These are phyloP conservation scores for Pythium volutum DNA, from an alignment of 352 stramenopile genomes.

Conservation along the genomic window DNA sequence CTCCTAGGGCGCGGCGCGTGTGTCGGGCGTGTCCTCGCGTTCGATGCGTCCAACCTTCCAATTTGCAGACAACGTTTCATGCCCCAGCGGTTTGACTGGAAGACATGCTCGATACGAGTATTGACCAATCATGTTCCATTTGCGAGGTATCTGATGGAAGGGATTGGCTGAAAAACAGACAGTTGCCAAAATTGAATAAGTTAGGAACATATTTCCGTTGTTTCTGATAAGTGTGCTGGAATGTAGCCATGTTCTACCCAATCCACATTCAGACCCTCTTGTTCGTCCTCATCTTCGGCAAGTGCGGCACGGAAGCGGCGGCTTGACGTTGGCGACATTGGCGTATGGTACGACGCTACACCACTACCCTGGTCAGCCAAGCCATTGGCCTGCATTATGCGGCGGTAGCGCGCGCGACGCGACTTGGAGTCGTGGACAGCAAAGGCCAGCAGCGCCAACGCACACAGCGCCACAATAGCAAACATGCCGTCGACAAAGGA, in stretches of 20 bases:
- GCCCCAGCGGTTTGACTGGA: slow-evolving; percentile 30
- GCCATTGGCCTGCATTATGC: slow-evolving; percentile 6
- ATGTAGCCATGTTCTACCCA: slow-evolving; percentile 18
- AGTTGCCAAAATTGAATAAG: too few relatives aligned
- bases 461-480: slow-evolving; percentile 22
- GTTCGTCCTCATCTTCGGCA: slow-evolving; percentile 5
- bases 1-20: background rate
- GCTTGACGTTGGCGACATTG: background rate
- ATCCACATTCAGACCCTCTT: background rate
- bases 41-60: background rate
- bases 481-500: slow-evolving; percentile 21
- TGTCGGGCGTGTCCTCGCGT: background rate
- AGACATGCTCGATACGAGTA: slow-evolving; percentile 21
- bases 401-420: slow-evolving; percentile 29
- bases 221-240: background rate
- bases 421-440: slow-evolving; percentile 13
- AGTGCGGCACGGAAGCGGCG: background rate
- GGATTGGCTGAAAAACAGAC: background rate
- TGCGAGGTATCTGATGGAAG: too few relatives aligned
- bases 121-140: slow-evolving; percentile 24
- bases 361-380: background rate
- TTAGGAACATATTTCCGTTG: slow-evolving; percentile 9
- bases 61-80: slow-evolving; percentile 29
- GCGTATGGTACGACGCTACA: background rate
- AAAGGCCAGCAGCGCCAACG: slow-evolving; percentile 20